These are phyloP conservation scores for Ustilago sp. DNA, from an alignment of 1,284 basidiomycete species.

Conservation along the genomic window DNA sequence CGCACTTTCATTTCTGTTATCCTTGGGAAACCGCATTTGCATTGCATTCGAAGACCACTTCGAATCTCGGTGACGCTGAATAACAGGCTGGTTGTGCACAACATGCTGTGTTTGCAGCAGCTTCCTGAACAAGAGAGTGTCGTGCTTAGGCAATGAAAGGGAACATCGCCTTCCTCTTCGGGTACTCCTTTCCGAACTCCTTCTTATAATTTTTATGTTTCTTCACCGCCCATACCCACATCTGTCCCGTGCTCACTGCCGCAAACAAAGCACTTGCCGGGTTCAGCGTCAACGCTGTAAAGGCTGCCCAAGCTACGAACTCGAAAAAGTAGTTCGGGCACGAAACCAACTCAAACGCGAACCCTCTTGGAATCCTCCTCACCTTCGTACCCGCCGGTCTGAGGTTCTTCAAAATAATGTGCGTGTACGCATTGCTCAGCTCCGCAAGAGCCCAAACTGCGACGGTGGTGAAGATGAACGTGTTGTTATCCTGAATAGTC, in stretches of 20 bases:
- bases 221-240: constrained; percentile 89
- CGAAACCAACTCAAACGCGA: constrained; percentile 84
- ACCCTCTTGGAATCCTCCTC: constrained; percentile 83
- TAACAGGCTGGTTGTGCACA: too few relatives aligned
- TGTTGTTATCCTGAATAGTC: constrained; percentile 78
- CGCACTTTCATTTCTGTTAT: background rate
- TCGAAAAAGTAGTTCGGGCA: constrained; percentile 98
- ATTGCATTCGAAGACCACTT: background rate
- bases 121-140: background rate
- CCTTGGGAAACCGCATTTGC: background rate
- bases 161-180: constrained; percentile 82
- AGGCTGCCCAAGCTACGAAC: constrained; percentile 78
- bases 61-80: too few relatives aligned
- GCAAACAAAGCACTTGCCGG: constrained; percentile 80
- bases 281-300: constrained; percentile 79
- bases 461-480: constrained; percentile 78
- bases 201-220: constrained; percentile 92
- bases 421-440: constrained; percentile 86
- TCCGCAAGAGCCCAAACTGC: constrained; percentile 83
- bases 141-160: constrained; percentile 74
- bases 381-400: constrained; percentile 83
- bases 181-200: constrained; percentile 87
- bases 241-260: constrained; percentile 77
- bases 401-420: constrained; percentile 83
- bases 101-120: too few relatives aligned